Percentiles rank a stretch among this genome's conserved stretches.
Evolutionary conservation across 192 early-diverging fungal genomes (phyloP).

Genomic region (Lobulomyces angularis): DNA sequence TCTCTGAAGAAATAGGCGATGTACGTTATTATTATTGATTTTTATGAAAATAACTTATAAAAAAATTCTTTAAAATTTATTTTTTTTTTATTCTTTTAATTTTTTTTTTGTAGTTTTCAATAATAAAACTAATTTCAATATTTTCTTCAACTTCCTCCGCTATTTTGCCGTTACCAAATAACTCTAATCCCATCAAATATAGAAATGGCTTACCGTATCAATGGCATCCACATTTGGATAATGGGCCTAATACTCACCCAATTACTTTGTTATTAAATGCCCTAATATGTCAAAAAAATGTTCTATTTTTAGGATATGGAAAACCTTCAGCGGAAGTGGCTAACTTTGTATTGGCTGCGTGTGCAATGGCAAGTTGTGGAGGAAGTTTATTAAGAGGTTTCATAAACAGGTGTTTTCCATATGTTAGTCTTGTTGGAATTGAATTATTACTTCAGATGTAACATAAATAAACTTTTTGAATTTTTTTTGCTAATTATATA

Average conservation of each 20-base stretch:
- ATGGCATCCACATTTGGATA: slow-evolving; percentile 83
- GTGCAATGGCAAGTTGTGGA: slow-evolving; percentile 80
- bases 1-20: slow-evolving; percentile 84
- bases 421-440: slow-evolving; percentile 75
- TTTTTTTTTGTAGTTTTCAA: slow-evolving; percentile 47
- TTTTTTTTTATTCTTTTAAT: slow-evolving; percentile 5
- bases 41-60: slow-evolving; percentile 4
- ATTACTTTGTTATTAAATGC: slow-evolving; percentile 82
- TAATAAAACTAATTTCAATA: slow-evolving; percentile 67
- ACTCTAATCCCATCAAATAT: slow-evolving; percentile 23
- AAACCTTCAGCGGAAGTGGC: slow-evolving; percentile 85
- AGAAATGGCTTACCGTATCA: slow-evolving; percentile 19
- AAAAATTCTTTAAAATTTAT: background rate
- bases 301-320: slow-evolving; percentile 83
- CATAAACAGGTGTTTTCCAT: slow-evolving; percentile 79
- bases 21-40: slow-evolving; percentile 28
- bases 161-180: background rate
- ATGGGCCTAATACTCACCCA: slow-evolving; percentile 72
- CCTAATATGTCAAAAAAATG: slow-evolving; percentile 79
- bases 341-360: slow-evolving; percentile 81
- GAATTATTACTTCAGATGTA: slow-evolving; percentile 75
- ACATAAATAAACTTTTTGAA: background rate
- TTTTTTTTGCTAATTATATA: background rate
- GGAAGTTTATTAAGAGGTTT: slow-evolving; percentile 74
- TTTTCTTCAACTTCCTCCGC: slow-evolving; percentile 31